Percentiles rank a stretch among this genome's conserved stretches.
phyloP scores from a whole-genome alignment of 441 rosid species.

The Jatropha podagrica region DNA sequence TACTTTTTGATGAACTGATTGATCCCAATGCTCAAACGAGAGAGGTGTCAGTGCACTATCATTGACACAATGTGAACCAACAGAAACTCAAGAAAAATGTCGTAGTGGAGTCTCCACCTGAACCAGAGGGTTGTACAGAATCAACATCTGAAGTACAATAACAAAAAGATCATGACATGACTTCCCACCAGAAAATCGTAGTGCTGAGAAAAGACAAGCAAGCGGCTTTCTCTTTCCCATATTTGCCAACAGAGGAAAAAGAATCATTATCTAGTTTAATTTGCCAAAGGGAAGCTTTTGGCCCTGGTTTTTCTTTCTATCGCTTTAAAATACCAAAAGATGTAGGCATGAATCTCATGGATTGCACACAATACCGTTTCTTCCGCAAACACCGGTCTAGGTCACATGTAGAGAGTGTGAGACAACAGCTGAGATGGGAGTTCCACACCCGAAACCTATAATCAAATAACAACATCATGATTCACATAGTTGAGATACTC shows the following conservation, averaged over 20 bases:
- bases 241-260: background rate
- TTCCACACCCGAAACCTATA: background rate
- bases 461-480: background rate
- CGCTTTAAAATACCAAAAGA: background rate
- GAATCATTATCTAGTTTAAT: background rate
- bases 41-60: background rate
- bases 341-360: background rate
- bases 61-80: background rate
- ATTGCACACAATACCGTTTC: background rate
- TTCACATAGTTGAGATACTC: background rate
- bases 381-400: background rate
- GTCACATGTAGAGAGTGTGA: background rate
- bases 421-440: background rate
- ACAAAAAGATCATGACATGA: background rate
- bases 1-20: background rate
- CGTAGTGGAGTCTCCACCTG: background rate
- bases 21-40: background rate
- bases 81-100: background rate
- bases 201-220: background rate
- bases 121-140: background rate
- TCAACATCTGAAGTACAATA: constrained; percentile 1
- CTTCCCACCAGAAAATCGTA: background rate
- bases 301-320: background rate
- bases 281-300: background rate
- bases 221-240: background rate